Conservation (phyloP, 345 rosid genomes). For the Noccaea caerulescens region DNA sequence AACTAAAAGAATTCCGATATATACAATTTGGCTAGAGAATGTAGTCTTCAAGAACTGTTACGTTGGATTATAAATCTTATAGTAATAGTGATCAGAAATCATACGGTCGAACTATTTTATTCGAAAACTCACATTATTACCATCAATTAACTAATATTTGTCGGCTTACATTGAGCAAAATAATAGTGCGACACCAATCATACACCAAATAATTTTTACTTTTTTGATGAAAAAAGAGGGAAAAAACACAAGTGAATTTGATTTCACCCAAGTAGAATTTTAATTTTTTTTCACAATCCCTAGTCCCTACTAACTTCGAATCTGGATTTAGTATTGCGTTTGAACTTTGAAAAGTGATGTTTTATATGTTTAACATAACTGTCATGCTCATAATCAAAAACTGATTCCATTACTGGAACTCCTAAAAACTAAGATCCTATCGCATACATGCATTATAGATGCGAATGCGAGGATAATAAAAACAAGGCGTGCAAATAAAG, state of each 20-base stretch:
- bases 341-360: background rate
- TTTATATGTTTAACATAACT: background rate
- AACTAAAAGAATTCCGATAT: background rate
- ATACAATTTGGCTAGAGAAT: constrained; percentile 27
- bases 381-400: background rate
- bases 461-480: constrained; percentile 35
- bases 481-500: constrained; percentile 43
- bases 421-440: background rate
- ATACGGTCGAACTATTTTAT: background rate
- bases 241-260: background rate
- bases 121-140: background rate
- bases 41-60: constrained; percentile 21
- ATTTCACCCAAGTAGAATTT: background rate
- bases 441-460: constrained; percentile 23
- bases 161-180: background rate
- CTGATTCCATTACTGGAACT: background rate
- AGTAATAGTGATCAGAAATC: background rate
- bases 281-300: background rate
- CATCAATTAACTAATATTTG: background rate
- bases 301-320: background rate
- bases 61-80: background rate
- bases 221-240: background rate
- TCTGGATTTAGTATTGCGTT: background rate
- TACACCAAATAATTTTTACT: background rate
- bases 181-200: background rate